Evolutionary conservation across 2,329 filamentous ascomycete species (phyloP), one percentile per base, ranked within the genome.

Genomic region (Aspergillus puulaauensis): DNA sequence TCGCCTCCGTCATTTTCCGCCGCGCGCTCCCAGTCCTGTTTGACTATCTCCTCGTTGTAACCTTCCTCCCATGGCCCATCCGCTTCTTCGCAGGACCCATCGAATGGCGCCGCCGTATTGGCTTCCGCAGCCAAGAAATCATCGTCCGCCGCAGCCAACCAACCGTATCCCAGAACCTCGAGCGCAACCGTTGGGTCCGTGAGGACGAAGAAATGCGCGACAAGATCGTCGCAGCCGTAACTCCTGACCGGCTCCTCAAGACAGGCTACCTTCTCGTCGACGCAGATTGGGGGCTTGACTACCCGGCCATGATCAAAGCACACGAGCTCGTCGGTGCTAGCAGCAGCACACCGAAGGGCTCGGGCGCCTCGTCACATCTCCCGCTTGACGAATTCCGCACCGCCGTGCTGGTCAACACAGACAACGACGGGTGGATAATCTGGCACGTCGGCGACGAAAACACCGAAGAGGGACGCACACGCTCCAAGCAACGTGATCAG

Each of bases 221-320:
- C n/a, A 74, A 73, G 64, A 81, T 96, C 46, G 74, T 86, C 61
- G 82, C 85, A 2, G 93, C 91, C 2, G 88, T 93, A 4, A 82
- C 87, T 15, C 83, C 86, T 21, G 76, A 85, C 66, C 80, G 87
- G 52, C 79, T 93, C 66, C 79, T 83, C 65, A 96, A 96, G 82
- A 96, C 92, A 31, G 92, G 91, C 19, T 96, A 96, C 70, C 76
- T 96, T 62, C 87, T 95, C 64, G 90, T 96, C 81, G 90, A 93
- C 70, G 84, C 83, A 61, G 84, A 91, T 61, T 98, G 91, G 88
- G 90, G 96, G 73, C 79, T 97, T 59, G 92, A 96, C 72, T 97
- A 93, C 83, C 81, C 82, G 47, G 82, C 83, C 19, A 97, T 97
- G 90, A 79, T 91, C 12, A 77, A 82, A 61, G 91, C 90, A 4